phyloP scores from a whole-genome alignment of 768 basidiomycete species.

The Hygrophorus russula region DNA sequence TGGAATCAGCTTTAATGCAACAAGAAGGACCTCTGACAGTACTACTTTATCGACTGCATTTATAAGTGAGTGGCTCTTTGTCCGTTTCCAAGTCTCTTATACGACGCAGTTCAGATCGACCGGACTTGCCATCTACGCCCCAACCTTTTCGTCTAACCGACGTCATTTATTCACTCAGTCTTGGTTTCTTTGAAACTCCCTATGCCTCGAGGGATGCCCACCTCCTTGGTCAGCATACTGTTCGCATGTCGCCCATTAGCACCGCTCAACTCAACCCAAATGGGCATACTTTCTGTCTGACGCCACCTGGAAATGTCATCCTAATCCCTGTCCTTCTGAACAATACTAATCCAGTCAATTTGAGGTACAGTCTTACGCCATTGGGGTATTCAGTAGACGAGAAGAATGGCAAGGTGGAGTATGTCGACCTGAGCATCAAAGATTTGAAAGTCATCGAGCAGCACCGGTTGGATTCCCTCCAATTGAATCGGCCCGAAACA shows the following conservation, averaged over 20 bases:
- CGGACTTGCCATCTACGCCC: conserved; percentile 29
- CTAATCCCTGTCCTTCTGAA: conserved; percentile 82
- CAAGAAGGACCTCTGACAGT: conserved; percentile 12
- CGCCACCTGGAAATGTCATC: conserved; percentile 37
- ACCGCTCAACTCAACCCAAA: conserved; percentile 85
- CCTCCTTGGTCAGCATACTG: conserved; percentile 79
- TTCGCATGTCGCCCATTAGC: conserved; percentile 87
- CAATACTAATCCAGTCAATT: conserved; percentile 65
- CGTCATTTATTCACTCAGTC: conserved; percentile 35
- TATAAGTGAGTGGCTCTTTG: conserved; percentile 19
- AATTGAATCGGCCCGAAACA: conserved; percentile 28
- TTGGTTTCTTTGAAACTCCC: conserved; percentile 34
- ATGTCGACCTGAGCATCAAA: conserved; percentile 43
- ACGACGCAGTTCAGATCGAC: conserved; percentile 15
- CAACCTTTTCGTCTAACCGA: conserved; percentile 38
- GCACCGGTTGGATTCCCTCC: conserved; percentile 39
- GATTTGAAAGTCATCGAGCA: conserved; percentile 63
- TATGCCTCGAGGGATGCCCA: conserved; percentile 41
- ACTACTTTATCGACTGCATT: conserved; percentile 7
- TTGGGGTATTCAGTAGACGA: conserved; percentile 36
- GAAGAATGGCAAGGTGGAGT: conserved; percentile 29
- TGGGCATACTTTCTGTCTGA: conserved; percentile 61
- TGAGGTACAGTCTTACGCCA: conserved; percentile 67
- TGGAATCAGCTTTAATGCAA: conserved; percentile 47
- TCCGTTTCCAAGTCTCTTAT: background rate